Base-by-base conservation (phyloP, 257 asterid genomes). In the Nicotiana paniculata region DNA sequence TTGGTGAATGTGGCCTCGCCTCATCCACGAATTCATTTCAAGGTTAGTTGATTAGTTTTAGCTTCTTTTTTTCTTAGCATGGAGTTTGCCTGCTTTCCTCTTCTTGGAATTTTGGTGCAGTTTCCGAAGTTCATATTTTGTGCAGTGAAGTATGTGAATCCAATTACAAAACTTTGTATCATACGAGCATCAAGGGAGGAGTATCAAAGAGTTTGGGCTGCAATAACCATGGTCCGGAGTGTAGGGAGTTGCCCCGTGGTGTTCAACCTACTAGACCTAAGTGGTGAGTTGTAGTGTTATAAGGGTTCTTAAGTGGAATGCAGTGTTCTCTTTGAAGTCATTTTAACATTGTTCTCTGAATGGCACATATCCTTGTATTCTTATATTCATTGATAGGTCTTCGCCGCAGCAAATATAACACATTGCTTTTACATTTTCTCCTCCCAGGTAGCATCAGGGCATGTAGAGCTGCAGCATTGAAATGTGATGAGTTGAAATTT, bases 1-100 rank as follows among this genome's bases (percentile, higher is more conserved):
- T 94, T 72, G 99, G 98, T 51, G 99, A 94, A 86, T 96, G 94
- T 77, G 98, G 98, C 82, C 88, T 93, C 51, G 98, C 99, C 81
- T 92, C 95, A 4, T 90, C 91, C 18, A 72, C 81, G 59, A 84
- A 84, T 84, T 94, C 99, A 33, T 92, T 94, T 77, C 94, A 90
- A 91, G 98, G 98, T 94, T 81, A 75, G 87, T 7, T 5, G 11
- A 63, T 69, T 30, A 39, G 65, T 9, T 63, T 67, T 1, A 9
- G 58, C 21, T 30, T 17, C 17, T 21, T 6, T 61, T 68, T 37
- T 68, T 35, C 4, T 24, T 17, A 80, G 65, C 77, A 48, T 30
- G 48, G 53, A 21, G 7, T n/a, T 57, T 66, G 53, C 59, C 30
- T 30, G 15, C 9, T 51, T 39, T 37, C 24, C 5, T 63, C 9